phyloP scores from a whole-genome alignment of 2,329 filamentous ascomycete genomes.

The Macrophomina tecta region DNA sequence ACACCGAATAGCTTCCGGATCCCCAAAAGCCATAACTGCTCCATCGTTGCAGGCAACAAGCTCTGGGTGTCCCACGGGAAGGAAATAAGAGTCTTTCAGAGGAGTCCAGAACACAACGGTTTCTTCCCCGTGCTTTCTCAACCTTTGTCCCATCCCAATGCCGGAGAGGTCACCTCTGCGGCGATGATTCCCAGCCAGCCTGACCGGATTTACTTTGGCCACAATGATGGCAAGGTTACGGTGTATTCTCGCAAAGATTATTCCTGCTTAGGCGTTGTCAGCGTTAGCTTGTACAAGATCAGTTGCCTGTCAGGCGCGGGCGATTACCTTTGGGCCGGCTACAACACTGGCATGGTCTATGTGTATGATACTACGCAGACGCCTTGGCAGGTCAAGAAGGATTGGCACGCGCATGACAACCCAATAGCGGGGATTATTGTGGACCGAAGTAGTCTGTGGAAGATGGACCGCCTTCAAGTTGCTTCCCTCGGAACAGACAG shows the following conservation, averaged over 20 bases:
- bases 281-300: slow-evolving; percentile 93
- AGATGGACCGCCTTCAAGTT: slow-evolving; percentile 81
- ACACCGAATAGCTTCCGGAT: slow-evolving; percentile 80
- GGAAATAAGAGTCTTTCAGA: slow-evolving; percentile 82
- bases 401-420: slow-evolving; percentile 90
- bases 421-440: slow-evolving; percentile 78
- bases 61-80: slow-evolving; percentile 90
- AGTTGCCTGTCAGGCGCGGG: slow-evolving; percentile 84
- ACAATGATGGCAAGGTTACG: slow-evolving; percentile 90
- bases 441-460: slow-evolving; percentile 84
- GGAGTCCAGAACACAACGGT: slow-evolving; percentile 69
- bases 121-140: slow-evolving; percentile 78
- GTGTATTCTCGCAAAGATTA: slow-evolving; percentile 85
- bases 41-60: slow-evolving; percentile 81
- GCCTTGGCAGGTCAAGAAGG: slow-evolving; percentile 92
- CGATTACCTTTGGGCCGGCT: slow-evolving; percentile 86
- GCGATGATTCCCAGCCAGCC: slow-evolving; percentile 75
- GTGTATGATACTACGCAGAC: slow-evolving; percentile 83
- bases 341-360: slow-evolving; percentile 91
- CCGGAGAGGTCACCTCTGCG: slow-evolving; percentile 87
- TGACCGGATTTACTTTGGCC: slow-evolving; percentile 85
- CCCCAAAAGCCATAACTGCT: slow-evolving; percentile 83
- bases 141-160: slow-evolving; percentile 72
- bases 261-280: slow-evolving; percentile 78
- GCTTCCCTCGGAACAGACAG: slow-evolving; percentile 88